Evolutionary conservation across 495 filamentous ascomycete species (phyloP).

Genomic region (Xylaria sp.): DNA sequence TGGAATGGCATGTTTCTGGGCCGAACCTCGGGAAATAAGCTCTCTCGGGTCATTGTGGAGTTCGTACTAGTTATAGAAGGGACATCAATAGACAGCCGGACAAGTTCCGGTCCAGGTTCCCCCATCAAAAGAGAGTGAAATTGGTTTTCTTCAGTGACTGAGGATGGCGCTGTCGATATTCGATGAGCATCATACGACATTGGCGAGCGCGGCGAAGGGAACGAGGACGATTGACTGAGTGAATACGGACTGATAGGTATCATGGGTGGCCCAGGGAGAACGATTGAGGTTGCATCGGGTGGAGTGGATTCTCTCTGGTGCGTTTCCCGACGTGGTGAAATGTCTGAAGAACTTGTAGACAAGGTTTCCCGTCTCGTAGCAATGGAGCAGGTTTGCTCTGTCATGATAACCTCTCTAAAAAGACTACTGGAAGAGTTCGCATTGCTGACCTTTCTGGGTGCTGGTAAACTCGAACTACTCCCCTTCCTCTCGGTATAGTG

Average conservation of each 20-base stretch:
- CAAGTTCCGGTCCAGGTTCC: conserved; percentile 66
- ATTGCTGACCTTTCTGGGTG: conserved; percentile 43
- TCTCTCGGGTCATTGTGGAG: conserved; percentile 81
- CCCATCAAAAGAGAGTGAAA: conserved; percentile 66
- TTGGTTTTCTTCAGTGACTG: conserved; percentile 70
- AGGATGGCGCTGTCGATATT: conserved; percentile 75
- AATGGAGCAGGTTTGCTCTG: conserved; percentile 39
- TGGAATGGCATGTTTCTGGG: conserved; percentile 50
- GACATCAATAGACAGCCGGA: conserved; percentile 79
- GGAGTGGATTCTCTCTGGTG: conserved; percentile 63
- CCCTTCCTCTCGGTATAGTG: conserved; percentile 47
- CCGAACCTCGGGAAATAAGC: conserved; percentile 44
- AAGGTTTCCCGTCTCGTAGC: conserved; percentile 44
- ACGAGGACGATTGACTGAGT: conserved; percentile 59
- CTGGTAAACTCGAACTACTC: conserved; percentile 45
- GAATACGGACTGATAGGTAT: conserved; percentile 61
- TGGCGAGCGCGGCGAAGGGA: conserved; percentile 63
- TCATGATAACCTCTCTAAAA: conserved; percentile 51
- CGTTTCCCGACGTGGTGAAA: conserved; percentile 60
- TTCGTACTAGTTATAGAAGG: conserved; percentile 87
- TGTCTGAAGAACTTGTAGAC: conserved; percentile 21
- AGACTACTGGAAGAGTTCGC: conserved; percentile 49
- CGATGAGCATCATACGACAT: conserved; percentile 73
- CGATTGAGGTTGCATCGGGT: conserved; percentile 56
- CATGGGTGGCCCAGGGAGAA: conserved; percentile 51